Evolutionary conservation across 352 stramenopile genomes (phyloP), one percentile per base, ranked within the genome.

Genomic region (Phytophthora sojae): DNA sequence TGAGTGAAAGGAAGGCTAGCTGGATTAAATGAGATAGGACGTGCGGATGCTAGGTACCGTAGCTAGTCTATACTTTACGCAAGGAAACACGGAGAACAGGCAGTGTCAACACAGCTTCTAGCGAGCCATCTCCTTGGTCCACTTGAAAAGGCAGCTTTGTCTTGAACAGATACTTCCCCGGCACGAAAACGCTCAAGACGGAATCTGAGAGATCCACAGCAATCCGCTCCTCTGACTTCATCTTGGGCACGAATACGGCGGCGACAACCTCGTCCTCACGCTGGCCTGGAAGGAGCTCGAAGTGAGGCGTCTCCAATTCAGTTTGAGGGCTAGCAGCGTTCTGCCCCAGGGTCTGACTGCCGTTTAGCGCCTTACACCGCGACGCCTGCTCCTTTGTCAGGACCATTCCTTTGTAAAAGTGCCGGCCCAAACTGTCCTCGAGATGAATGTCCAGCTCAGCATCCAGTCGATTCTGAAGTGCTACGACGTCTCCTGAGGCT

Each of bases 371-470:
- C 57, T 86, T 88, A 71, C 71, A 90, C 2, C 79, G 67, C 30
- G 85, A 75, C 1, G 83, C 87, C 50, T 94, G 85, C 21, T 91
- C 83, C 29, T 89, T 90, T 3, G 85, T 86, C 4, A 92, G 70
- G 21, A 93, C 76, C 66, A 85, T 88, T 3, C 79, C 82, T 25
- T 83, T 79, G 61, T 82, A 83, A 29, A 89, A 94, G 61, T 91
- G 74, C 1, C 86, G 77, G 15, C 83, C 76, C 21, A 93, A 58
- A 2, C 67, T 61, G 61, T 95, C 87, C 17, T 85, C 12, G 11
- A 93, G 61, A 55, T 90, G 79, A 1, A 91, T 68, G 23, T 89
- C 71, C 3, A 89, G 52, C 4, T 89, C 77, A 0, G 60, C 70
- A 51, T 91, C 79, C 3, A 92, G 60, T 45, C 77, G 71, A n/a